Evolutionary conservation across 495 filamentous ascomycete species (phyloP).

Genomic region (Xylaria nigripes): DNA sequence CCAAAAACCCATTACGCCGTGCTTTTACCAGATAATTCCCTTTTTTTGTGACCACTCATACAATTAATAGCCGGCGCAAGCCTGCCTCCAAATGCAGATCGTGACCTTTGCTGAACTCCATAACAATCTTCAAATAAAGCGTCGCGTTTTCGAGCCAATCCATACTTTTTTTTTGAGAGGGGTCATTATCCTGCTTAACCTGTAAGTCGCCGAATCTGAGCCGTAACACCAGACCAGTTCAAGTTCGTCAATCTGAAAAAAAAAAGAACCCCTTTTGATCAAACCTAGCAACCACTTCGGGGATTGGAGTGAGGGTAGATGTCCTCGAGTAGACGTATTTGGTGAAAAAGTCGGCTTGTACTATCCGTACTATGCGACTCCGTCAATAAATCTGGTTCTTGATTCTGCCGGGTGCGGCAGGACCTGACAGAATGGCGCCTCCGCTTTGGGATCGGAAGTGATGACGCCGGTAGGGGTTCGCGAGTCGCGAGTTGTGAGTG

Average conservation of each 20-base stretch:
- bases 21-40: not conserved
- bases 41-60: not conserved
- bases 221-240: not conserved
- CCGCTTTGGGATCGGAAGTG: slow-evolving; percentile 33
- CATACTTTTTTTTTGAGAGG: not conserved
- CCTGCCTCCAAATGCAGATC: not conserved
- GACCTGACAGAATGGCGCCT: slow-evolving; percentile 17
- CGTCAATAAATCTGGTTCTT: slow-evolving; percentile 13
- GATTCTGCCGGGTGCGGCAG: slow-evolving; percentile 20
- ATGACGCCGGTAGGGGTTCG: slow-evolving; percentile 46
- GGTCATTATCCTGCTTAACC: not conserved
- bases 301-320: slow-evolving; percentile 21
- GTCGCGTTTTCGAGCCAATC: not conserved
- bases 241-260: not conserved
- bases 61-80: not conserved
- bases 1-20: not conserved
- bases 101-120: too few relatives aligned
- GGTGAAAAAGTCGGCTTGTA: slow-evolving; percentile 17
- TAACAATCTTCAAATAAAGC: not conserved
- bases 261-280: slow-evolving; percentile 24
- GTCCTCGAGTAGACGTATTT: slow-evolving; percentile 33
- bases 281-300: slow-evolving; percentile 16
- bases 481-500: slow-evolving; percentile 62
- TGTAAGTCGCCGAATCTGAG: not conserved
- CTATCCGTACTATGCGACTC: slow-evolving; percentile 15